Evolutionary conservation across 768 basidiomycete species (phyloP), one percentile per base, ranked within the genome.

Genomic region (Boletus sp.): DNA sequence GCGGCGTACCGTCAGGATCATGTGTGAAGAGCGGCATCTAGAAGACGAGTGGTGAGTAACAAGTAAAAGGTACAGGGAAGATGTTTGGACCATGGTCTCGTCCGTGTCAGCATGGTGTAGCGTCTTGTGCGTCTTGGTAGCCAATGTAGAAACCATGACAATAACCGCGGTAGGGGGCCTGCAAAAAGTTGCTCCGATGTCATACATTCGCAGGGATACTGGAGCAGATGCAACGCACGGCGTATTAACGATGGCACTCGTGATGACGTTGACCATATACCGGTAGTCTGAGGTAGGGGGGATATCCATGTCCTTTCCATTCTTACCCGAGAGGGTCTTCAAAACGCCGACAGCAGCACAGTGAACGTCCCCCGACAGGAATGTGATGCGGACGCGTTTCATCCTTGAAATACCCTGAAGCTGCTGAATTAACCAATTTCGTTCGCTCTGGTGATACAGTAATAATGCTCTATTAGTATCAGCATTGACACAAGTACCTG

Each of bases 221-320:
- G 14, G 14, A 30, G 37, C 17, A 18, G 18, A 36, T 7, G 57
- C 8, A 10, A 77, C 89, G 68, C 67, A 88, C 89, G 96, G 94
- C 6, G 96, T 97, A 68, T 97, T 96, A 47, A 99, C 96, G 60
- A 99, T 98, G 14, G 96, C 96, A 65, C 92, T 93, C 5, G 90
- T 85, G 9, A 92, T 82, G 35, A 94, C 75, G 62, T 96, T 95
- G 47, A 95, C 69, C 94, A 98, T 98, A 71, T 92, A 97, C 45
- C 93, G 83, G 67, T 84, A 76, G 70, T 98, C 97, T 28, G 71
- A 61, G 2, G 71, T 67, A 1, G 91, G 84, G 4, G 76, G 69
- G 7, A 87, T 46, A 9, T 72, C 72, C 18, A 29, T 45, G 11
- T 1, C 1, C 8, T 33, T 62, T 46, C 79, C 81, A 4, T 78